Conservation (phyloP, 257 asterid genomes). For the Gardenia jasminoides region DNA sequence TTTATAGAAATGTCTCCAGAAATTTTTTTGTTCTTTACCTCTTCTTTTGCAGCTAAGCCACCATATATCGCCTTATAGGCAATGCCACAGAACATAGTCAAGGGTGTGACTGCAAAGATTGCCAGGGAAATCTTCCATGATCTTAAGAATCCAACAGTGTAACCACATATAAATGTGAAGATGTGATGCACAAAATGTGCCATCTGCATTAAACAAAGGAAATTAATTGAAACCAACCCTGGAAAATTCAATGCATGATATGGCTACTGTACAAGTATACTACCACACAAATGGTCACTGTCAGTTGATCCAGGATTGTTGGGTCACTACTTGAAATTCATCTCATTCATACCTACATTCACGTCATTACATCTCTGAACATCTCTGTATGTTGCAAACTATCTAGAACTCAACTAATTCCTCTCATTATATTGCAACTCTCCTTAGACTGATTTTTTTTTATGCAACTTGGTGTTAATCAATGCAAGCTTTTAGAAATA, state of each 20-base stretch:
- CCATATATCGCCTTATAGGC: slow-evolving; percentile 78
- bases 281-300: neutral
- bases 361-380: neutral
- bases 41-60: slow-evolving; percentile 79
- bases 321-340: neutral
- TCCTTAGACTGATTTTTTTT: neutral
- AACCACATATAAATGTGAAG: slow-evolving; percentile 76
- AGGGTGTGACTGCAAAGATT: slow-evolving; percentile 80
- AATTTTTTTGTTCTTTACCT: slow-evolving; percentile 39
- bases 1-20: neutral
- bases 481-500: neutral
- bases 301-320: neutral
- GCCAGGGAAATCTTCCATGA: slow-evolving; percentile 74
- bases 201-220: slow-evolving; percentile 49
- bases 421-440: neutral
- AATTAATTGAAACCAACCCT: neutral
- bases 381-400: neutral
- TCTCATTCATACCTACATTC: neutral
- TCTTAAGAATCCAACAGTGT: slow-evolving; percentile 57
- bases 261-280: neutral
- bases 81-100: slow-evolving; percentile 81
- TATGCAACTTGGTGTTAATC: neutral
- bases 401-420: neutral
- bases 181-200: slow-evolving; percentile 82
- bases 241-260: neutral